Evolutionary conservation across 352 stramenopile genomes (phyloP).

Genomic region (Bremia lactucae): DNA sequence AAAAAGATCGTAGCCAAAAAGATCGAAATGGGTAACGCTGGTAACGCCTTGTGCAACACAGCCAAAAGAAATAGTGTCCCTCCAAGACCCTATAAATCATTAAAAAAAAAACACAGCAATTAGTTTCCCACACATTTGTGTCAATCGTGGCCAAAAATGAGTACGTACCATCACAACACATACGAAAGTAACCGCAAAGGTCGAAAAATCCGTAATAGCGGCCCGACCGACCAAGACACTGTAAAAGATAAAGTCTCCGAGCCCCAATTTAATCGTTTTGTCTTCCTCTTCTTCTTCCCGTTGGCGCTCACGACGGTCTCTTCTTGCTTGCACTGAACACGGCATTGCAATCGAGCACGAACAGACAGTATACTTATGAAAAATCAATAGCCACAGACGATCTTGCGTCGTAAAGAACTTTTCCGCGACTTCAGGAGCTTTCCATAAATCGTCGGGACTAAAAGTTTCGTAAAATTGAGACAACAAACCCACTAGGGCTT

Average conservation of each 20-base stretch:
- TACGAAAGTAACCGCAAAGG: constrained; percentile 90
- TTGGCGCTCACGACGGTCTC: constrained; percentile 37
- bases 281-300: constrained; percentile 50
- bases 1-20: constrained; percentile 78
- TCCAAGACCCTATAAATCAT: constrained; percentile 79
- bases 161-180: constrained; percentile 85
- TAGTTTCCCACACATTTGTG: not conserved
- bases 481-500: constrained; percentile 53
- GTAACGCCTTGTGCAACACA: constrained; percentile 89
- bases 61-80: constrained; percentile 92
- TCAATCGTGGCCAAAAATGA: not conserved
- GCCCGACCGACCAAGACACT: constrained; percentile 93
- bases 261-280: constrained; percentile 89
- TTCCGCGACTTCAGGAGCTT: constrained; percentile 62
- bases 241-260: constrained; percentile 99
- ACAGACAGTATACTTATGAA: constrained; percentile 81
- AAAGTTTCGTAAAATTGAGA: constrained; percentile 67
- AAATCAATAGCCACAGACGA: constrained; percentile 72
- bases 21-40: constrained; percentile 92
- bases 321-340: constrained; percentile 55
- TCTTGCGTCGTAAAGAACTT: constrained; percentile 76
- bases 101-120: constrained; percentile 3
- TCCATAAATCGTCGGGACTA: constrained; percentile 73
- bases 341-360: constrained; percentile 73
- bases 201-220: constrained; percentile 92